These are phyloP conservation scores for Leishmania arabica DNA, from an alignment of 208 protist genomes.

Conservation along the genomic window DNA sequence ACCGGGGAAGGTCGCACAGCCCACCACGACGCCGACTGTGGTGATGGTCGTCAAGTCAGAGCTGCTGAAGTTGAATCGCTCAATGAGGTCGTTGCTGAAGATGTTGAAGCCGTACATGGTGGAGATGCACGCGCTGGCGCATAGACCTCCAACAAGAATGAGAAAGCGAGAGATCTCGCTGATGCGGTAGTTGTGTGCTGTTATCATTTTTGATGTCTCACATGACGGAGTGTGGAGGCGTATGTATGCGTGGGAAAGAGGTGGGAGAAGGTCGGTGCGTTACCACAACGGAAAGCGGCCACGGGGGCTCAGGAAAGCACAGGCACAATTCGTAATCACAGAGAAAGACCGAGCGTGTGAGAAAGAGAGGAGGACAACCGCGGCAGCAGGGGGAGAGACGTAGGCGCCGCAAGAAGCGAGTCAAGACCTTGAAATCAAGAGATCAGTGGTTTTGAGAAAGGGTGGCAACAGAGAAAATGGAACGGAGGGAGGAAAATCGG, in stretches of 20 bases:
- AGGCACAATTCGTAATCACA: no score
- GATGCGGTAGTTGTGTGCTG: slow-evolving; percentile 36
- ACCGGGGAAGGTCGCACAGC: slow-evolving; percentile 45
- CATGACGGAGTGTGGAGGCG: background rate
- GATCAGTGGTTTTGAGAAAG: no score
- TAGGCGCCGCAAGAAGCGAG: no score
- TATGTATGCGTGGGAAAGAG: no score
- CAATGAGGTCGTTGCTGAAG: slow-evolving; percentile 42
- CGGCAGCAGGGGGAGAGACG: background rate
- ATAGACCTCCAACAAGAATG: slow-evolving; percentile 46
- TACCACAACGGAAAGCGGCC: background rate
- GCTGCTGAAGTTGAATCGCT: slow-evolving; percentile 37
- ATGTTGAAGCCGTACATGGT: slow-evolving; percentile 67
- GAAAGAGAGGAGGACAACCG: background rate
- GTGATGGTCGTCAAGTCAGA: slow-evolving; percentile 57
- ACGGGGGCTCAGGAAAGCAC: no score
- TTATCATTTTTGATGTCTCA: slow-evolving; percentile 10
- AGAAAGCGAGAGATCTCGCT: slow-evolving; percentile 52
- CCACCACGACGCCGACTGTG: slow-evolving; percentile 41
- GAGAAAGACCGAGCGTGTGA: background rate
- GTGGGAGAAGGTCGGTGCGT: background rate
- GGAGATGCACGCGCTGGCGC: slow-evolving; percentile 36
- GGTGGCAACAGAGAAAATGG: background rate
- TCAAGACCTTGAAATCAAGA: no score
- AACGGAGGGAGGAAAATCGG: background rate